Evolutionary conservation across 2,329 filamentous ascomycete species (phyloP), one percentile per base, ranked within the genome.

Genomic region (Epichloe festucae): DNA sequence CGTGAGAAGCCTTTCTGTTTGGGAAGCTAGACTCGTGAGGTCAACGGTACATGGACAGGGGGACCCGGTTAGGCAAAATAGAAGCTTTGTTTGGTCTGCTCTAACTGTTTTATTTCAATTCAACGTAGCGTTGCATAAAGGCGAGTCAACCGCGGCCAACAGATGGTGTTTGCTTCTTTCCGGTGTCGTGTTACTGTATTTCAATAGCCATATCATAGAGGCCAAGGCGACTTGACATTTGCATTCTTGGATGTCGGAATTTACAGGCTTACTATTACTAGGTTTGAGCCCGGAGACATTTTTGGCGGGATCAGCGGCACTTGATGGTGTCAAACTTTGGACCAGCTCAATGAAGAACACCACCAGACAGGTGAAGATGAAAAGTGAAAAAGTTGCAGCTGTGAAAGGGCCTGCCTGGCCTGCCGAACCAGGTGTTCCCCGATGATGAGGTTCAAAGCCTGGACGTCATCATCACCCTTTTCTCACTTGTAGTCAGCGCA

Each of bases 181-280:
- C 14, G 31, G 48, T 10, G 31, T 43, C 31, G n/a, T 44, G 8
- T 19, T 38, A 27, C 15, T 17, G 17, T 49, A 27, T 41, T 49
- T 27, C 36, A 19, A 31, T 17, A 44, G 27, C 27, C n/a, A 21
- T 44, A 50, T 38, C n/a, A 50, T 50, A 45, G 40, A 50, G 12
- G 48, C 48, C 39, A 31, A 42, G 48, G 48, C 39, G 34, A 50
- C 48, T 43, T 50, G 31, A 36, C 31, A 17, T 44, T 36, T 44
- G 31, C 41, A 35, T 36, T 31, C 23, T 34, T 41, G 23, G 39
- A 49, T 49, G n/a, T 21, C 4, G 23, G 47, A 19, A 31, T 40
- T 35, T 12, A 6, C 23, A 31, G 15, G 34, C 27, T n/a, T 21
- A 11, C 31, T n/a, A 5, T 42, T 27, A 34, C 11, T 38, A 1